A percentile compares a stretch with the other conserved stretches of the same genome.
phyloP scores from a whole-genome alignment of 352 stramenopile species.

The Pythium aquatile region DNA sequence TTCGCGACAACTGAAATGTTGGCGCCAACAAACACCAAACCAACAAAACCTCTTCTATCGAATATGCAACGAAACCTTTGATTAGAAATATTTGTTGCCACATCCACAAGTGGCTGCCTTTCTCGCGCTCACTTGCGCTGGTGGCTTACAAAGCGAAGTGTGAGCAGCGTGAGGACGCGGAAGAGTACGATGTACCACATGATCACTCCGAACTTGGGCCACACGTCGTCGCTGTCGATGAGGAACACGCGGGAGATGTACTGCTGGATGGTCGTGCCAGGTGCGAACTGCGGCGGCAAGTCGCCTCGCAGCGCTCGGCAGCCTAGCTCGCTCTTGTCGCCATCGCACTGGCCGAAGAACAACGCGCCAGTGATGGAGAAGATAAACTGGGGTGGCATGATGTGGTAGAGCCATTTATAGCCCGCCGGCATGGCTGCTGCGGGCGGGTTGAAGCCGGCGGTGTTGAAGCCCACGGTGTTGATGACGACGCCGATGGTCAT shows the following conservation, averaged over 20 bases:
- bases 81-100: background rate
- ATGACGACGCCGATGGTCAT: constrained; percentile 38
- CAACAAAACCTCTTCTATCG: background rate
- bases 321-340: constrained; percentile 20
- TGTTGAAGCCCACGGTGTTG: constrained; percentile 43
- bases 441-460: constrained; percentile 24
- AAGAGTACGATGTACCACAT: background rate
- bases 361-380: constrained; percentile 35
- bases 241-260: constrained; percentile 40
- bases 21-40: constrained; percentile 11
- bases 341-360: constrained; percentile 41
- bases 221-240: constrained; percentile 26
- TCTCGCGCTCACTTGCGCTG: constrained; percentile 17
- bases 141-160: constrained; percentile 60
- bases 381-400: constrained; percentile 43
- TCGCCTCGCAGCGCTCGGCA: constrained; percentile 37
- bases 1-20: constrained; percentile 7
- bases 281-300: background rate
- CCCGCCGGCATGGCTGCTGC: constrained; percentile 21
- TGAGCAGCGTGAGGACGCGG: constrained; percentile 36
- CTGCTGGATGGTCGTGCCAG: background rate
- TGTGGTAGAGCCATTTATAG: constrained; percentile 37
- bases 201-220: background rate
- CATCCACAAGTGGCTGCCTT: background rate
- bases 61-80: background rate